These are phyloP conservation scores for Pleurotus citrinopileatus DNA, from an alignment of 768 basidiomycete species.

Conservation along the genomic window DNA sequence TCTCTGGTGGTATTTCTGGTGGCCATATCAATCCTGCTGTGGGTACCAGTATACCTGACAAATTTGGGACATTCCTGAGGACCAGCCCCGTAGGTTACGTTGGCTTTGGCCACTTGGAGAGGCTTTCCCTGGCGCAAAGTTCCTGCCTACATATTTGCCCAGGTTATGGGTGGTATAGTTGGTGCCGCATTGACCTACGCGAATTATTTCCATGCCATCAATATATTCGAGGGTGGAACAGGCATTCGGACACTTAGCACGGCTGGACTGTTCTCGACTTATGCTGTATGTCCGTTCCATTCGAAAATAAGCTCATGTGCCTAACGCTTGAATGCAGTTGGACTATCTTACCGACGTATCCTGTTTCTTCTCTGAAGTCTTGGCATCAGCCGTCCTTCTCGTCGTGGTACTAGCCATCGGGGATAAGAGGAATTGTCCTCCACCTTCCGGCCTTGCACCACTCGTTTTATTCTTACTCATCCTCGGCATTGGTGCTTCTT, in stretches of 20 bases:
- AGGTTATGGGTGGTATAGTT: constrained; percentile 57
- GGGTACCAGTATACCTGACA: constrained; percentile 16
- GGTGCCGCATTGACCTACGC: constrained; percentile 60
- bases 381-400: constrained; percentile 53
- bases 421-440: constrained; percentile 50
- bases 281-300: constrained; percentile 41
- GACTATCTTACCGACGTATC: constrained; percentile 38
- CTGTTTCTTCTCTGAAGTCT: constrained; percentile 43
- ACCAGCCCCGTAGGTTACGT: constrained; percentile 39
- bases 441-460: constrained; percentile 50
- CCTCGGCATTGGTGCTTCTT: constrained; percentile 53
- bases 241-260: constrained; percentile 56
- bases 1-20: constrained; percentile 63
- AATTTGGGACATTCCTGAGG: background rate
- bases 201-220: constrained; percentile 67
- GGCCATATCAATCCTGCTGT: constrained; percentile 78
- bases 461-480: constrained; percentile 53
- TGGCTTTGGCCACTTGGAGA: constrained; percentile 49
- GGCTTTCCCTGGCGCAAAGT: constrained; percentile 60
- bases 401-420: constrained; percentile 50
- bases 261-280: constrained; percentile 58
- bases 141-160: constrained; percentile 52
- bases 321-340: constrained; percentile 20
- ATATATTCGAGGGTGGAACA: constrained; percentile 56
- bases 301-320: background rate